Base-by-base conservation (phyloP, 2,329 filamentous ascomycete species). In the Fusarium brachygibbosum region DNA sequence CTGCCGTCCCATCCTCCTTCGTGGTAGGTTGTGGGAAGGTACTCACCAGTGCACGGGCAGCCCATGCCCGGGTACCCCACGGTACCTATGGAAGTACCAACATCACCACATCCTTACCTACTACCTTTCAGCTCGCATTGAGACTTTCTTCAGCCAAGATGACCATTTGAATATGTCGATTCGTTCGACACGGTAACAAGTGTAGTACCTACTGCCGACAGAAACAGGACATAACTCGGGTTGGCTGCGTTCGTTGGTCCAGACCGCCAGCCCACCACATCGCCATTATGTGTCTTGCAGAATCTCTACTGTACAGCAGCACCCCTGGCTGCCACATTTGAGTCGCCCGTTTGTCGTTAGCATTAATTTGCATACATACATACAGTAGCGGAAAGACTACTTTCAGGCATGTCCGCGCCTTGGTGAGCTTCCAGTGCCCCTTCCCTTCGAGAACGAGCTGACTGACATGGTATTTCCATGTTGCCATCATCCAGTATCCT, bases 391-490 rank as follows among this genome's bases (percentile, higher is more conserved):
- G 35, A 44, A 23, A 35, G 51, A 53, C 35, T 55, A 63, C 61
- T 63, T 29, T 40, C 46, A 54, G 58, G 49, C 31, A 64, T 53
- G 53, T 63, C 53, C 32, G 57, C 68, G 51, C 44, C 37, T 25
- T 54, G 25, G 38, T 54, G 41, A 53, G 54, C 57, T 49, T 63
- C 58, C 41, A 46, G 46, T 45, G 48, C 72, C 68, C 72, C 66
- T 70, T 72, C 69, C 50, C 54, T 66, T 58, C 50, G 23, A 42
- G 40, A 58, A 40, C 51, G 46, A 53, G 42, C 46, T 52, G 37
- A 55, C 52, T 57, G 37, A 29, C 54, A 66, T 70, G 54, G 38
- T 60, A 61, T 65, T 66, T 57, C 64, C 55, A 65, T 68, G 64
- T 53, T 56, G 46, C 46, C 51, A 66, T 66, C 63, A 40, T 32